Base-by-base conservation (phyloP, 805 yeast genomes). In the Hanseniaspora singularis region DNA sequence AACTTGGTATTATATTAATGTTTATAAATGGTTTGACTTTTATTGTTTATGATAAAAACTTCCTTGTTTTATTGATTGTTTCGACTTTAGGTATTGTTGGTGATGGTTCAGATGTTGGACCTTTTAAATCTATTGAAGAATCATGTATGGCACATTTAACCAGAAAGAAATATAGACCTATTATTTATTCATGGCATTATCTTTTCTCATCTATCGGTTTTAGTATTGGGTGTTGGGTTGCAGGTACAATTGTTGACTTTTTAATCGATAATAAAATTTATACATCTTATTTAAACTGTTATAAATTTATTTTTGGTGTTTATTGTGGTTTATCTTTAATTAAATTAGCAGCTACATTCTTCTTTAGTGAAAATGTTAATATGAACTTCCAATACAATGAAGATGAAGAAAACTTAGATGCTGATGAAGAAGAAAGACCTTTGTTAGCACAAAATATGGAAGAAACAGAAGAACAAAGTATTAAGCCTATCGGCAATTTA, bases 41-140 rank as follows among this genome's bases (percentile, higher is more conserved):
- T 59, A 73, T 79, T n/a, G 62, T 64, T 20, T 66, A 68, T 50
- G 67, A 73, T 28, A 42, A 42, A 18, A 73, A 73, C 52, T 84
- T 68, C 58, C 57, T 63, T 52, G 51, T 80, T 1, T 65, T 86
- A 33, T 63, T 86, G 18, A 20, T 69, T 2, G 92, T 92, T 8
- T 92, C 95, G 2, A 72, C 83, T 2, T 49, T 83, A 26, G 95
- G 95, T 1, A 95, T 86, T 15, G 81, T 86, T 7, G 82, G 94
- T 2, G 76, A 85, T 24, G 94, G 95, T 20, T 87, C 80, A 56
- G 95, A 86, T 57, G 84, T 88, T 0, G 95, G 95, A 0, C 95
- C 95, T 0, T 86, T 86, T 61, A 80, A 82, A 57, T 76, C 92
- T 0, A 77, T 86, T 24, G 95, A 86, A 59, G 95, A 85, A 57